These are phyloP conservation scores for Cymbopogon flexuosus DNA, from an alignment of 202 grass and related monocot species.

Conservation along the genomic window DNA sequence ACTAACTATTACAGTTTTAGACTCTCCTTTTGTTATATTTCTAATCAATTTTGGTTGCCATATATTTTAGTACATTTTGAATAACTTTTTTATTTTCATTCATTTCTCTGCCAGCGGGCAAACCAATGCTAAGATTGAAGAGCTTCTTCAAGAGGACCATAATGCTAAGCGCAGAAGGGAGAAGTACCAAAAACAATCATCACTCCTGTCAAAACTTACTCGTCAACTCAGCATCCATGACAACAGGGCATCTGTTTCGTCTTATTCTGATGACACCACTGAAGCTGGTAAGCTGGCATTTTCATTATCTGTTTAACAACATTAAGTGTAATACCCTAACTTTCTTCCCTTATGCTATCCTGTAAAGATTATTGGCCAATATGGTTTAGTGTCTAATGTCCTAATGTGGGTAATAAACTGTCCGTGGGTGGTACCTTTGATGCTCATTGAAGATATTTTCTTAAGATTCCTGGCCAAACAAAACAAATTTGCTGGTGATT, in stretches of 20 bases:
- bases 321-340: background rate
- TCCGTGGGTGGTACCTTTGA: background rate
- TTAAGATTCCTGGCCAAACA: background rate
- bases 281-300: slow-evolving; percentile 52
- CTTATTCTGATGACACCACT: slow-evolving; percentile 49
- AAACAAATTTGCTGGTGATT: background rate
- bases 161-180: slow-evolving; percentile 80
- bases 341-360: background rate
- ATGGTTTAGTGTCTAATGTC: background rate
- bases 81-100: slow-evolving; percentile 11
- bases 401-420: background rate
- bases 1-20: background rate
- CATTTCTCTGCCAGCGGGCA: slow-evolving; percentile 53
- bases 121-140: slow-evolving; percentile 84
- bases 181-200: slow-evolving; percentile 83
- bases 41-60: background rate
- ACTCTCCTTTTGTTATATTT: background rate
- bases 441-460: background rate
- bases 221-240: slow-evolving; percentile 89
- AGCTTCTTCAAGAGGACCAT: slow-evolving; percentile 93
- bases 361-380: background rate
- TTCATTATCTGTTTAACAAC: background rate
- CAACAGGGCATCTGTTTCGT: slow-evolving; percentile 65
- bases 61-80: background rate
- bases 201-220: slow-evolving; percentile 89